Evolutionary conservation across 108 stramenopile species (phyloP), one percentile per base, ranked within the genome.

Genomic region (Epithemia pelagica): DNA sequence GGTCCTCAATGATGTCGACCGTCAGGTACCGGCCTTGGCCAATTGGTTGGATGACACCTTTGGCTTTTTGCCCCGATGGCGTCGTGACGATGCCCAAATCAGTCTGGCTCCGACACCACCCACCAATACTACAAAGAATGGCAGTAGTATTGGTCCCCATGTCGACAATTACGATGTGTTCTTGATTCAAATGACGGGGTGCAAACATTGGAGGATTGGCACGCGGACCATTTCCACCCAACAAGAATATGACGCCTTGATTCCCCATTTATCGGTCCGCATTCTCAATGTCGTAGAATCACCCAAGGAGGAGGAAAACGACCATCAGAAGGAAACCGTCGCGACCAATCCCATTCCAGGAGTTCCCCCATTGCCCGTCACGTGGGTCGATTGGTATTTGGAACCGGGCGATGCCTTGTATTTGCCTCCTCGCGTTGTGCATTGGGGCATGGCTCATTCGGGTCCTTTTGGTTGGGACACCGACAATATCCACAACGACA

Each of bases 81-180:
- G 90, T 65, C 78, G 87, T 54, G 90, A 95, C 59, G 89, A 97
- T 81, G 95, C 84, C 55, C 88, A 97, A 76, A 81, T 96, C 56
- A 87, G 88, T 81, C 55, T 91, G 54, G 70, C 92, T 20, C 62
- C 72, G 28, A 32, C 37, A 8, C n/a, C n/a, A n/a, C n/a, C n/a
- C n/a, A n/a, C n/a, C n/a, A n/a, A n/a, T n/a, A n/a, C n/a, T n/a
- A n/a, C n/a, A n/a, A n/a, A n/a, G n/a, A n/a, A n/a, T n/a, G 80
- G 77, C 0, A 95, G 95, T 18, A 91, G 94, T 18, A 96, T 97
- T 59, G 96, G 95, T 32, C 87, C 94, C 1, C 96, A 97, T 68
- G 92, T 96, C 18, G 96, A 97, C 73, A 83, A 88, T 73, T 97
- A 96, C 64, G 95, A 96, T 78, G 96, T 97, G 1, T 97, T 97